Evolutionary conservation across 495 filamentous ascomycete genomes (phyloP), one percentile per base, ranked within the genome.

Genomic region (Penicillium atrosanguineum): DNA sequence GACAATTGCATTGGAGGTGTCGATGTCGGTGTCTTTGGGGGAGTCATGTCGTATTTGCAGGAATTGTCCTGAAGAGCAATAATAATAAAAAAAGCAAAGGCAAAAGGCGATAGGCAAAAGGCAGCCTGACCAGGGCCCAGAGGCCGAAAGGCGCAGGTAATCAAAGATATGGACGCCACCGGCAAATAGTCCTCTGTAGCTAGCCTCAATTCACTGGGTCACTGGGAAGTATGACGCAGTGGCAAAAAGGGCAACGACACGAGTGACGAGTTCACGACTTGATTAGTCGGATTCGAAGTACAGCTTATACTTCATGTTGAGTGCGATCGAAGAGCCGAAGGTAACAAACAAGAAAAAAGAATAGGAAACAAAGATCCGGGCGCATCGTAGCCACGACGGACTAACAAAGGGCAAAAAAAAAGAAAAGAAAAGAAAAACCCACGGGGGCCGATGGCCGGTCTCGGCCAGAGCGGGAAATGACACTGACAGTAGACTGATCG

Each of bases 1-100:
- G 70, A 71, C 39, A 73, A 57, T 34, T 55, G 69, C 21, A 68
- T 43, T 36, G 70, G 67, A 20, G 47, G 50, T 1, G 37, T n/a
- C 14, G 37, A 14, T 14, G 37, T 39, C 37, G 16, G 15, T 1
- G 15, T 39, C 45, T 56, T 49, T 29, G 42, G 44, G 14, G 58
- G 45, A 31, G 58, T 39, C 51, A 55, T 56, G 28, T 6, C 11
- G 38, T 49, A 20, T 43, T 38, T 19, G 16, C 26, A 25, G 18
- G 29, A 16, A 34, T 34, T 14, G 53, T 25, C 25, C 44, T 48
- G 48, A 39, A 16, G 34, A 38, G 18, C 18, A 40, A 41, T 19
- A 7, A n/a, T n/a, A n/a, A n/a, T n/a, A 28, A 41, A 48, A 48
- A 26, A 49, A 41, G 47, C 47, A 49, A 49, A 29, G 6, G 1